phyloP scores from a whole-genome alignment of 2,329 filamentous ascomycete genomes.

The Penicillium sp. region DNA sequence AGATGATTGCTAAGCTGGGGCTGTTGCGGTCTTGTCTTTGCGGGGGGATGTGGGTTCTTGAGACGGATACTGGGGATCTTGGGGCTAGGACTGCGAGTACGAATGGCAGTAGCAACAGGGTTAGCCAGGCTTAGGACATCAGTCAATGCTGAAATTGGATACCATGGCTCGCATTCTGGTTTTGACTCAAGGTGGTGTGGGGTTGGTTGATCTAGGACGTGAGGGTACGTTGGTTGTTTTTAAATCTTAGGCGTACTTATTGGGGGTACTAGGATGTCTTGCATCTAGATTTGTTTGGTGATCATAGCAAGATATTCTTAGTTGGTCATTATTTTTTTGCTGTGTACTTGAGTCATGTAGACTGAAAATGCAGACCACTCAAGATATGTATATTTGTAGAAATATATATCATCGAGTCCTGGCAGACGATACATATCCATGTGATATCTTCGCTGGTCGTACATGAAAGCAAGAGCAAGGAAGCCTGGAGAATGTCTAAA shows the following conservation, averaged over 20 bases:
- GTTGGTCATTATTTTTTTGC: neutral
- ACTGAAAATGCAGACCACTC: neutral
- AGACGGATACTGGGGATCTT: constrained; percentile 21
- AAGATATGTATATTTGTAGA: neutral
- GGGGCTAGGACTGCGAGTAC: neutral
- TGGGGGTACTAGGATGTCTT: neutral
- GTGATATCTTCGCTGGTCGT: neutral
- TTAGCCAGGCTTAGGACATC: neutral
- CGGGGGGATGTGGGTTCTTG: constrained; percentile 43
- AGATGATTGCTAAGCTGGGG: constrained; percentile 40
- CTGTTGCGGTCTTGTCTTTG: constrained; percentile 42
- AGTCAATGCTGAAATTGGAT: neutral
- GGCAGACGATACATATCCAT: neutral
- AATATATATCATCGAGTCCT: neutral
- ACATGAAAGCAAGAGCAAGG: constrained; percentile 6
- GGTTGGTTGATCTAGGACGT: neutral
- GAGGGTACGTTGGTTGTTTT: neutral
- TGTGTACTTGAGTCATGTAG: neutral
- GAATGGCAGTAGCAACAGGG: neutral
- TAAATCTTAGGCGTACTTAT: neutral
- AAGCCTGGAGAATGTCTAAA: constrained; percentile 14
- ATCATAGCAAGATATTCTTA: neutral
- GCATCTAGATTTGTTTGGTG: neutral
- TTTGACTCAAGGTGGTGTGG: neutral
- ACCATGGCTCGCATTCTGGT: neutral